Conservation (phyloP, 331 rosid species). For the Quercus lobata region DNA sequence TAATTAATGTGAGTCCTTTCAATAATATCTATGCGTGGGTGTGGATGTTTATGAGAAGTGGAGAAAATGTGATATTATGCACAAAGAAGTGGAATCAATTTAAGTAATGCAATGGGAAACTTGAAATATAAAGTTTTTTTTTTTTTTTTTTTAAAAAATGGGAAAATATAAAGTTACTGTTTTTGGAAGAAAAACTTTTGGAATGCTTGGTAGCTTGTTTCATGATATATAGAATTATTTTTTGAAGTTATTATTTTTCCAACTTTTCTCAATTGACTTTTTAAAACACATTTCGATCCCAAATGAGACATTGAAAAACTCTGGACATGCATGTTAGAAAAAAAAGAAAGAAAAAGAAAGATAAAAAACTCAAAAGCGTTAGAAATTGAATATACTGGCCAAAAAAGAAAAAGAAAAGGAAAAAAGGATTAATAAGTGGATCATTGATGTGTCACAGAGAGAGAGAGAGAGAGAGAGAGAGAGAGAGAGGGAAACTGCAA, state of each 20-base stretch:
- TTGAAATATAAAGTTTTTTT: not conserved
- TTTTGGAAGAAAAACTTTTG: not conserved
- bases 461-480: not conserved
- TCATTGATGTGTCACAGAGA: not conserved
- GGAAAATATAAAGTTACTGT: not conserved
- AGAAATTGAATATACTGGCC: too few species aligned
- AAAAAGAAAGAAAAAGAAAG: not conserved
- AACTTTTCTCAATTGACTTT: not conserved
- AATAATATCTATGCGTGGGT: too few species aligned
- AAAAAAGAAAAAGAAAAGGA: not conserved
- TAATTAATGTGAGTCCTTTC: too few species aligned
- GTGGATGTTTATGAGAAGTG: too few species aligned
- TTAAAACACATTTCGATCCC: not conserved
- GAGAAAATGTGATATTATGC: too few species aligned
- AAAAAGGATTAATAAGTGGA: not conserved
- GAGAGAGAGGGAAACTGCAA: not conserved
- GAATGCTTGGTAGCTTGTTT: not conserved
- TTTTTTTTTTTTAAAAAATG: too few species aligned
- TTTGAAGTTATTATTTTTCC: not conserved
- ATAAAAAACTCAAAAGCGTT: not conserved
- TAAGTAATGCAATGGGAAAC: not conserved
- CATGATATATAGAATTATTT: too few species aligned
- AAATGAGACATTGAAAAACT: not conserved
- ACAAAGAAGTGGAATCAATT: not conserved
- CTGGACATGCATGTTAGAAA: not conserved